phyloP scores from a whole-genome alignment of 148 eudicot species.

The Vaccinium macrocarpon region DNA sequence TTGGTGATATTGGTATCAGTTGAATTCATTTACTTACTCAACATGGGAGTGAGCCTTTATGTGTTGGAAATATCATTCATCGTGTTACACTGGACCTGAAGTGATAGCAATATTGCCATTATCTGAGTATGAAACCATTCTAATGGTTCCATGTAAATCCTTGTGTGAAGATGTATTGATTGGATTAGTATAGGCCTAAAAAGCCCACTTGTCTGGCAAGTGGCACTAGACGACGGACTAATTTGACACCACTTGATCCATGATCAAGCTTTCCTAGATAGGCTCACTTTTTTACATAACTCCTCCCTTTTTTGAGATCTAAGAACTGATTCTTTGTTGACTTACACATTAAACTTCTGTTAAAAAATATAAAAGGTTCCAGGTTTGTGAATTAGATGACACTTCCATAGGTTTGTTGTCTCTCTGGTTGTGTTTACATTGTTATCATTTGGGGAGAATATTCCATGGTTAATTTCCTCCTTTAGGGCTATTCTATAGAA shows the following conservation, averaged over 20 bases:
- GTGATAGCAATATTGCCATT: not conserved
- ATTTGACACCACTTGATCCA: not conserved
- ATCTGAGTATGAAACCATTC: not conserved
- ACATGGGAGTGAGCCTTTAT: not conserved
- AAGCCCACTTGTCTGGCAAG: not conserved
- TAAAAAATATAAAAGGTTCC: not conserved
- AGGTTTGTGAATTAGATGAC: not conserved
- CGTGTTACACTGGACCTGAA: not conserved
- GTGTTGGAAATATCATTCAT: not conserved
- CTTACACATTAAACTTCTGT: not conserved
- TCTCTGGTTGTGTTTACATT: not conserved
- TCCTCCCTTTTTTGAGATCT: not conserved
- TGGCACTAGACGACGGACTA: not conserved
- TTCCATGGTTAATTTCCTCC: not conserved
- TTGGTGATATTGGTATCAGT: not conserved
- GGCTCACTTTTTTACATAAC: not conserved
- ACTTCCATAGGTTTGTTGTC: not conserved
- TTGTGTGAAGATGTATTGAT: not conserved
- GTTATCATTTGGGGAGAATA: not conserved
- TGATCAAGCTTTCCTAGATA: constrained; percentile 1
- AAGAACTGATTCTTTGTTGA: not conserved
- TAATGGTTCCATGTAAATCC: not conserved
- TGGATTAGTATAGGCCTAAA: not conserved
- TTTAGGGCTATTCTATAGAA: not conserved
- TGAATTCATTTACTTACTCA: not conserved